Base-by-base conservation (phyloP, 768 basidiomycete species). In the Gloeopeniophorella convolvens region DNA sequence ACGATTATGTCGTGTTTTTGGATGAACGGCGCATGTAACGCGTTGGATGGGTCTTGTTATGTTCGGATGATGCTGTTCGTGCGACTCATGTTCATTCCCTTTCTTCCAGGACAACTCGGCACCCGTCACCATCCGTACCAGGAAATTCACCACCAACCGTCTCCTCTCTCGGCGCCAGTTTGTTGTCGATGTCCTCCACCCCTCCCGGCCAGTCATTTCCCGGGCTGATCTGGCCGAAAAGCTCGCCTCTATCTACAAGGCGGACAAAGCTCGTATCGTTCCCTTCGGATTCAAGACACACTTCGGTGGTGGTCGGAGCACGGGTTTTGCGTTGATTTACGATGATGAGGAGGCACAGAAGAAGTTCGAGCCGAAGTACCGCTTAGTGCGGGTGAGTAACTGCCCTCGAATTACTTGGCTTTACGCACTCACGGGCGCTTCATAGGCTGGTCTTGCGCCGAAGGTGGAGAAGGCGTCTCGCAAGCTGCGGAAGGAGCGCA, bases 81-180 rank as follows among this genome's bases (percentile, higher is more conserved):
- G 36, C 41, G 50, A 53, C 59, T 57, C 42, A 61, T 35, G 41
- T 30, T 55, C 27, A 35, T 48, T 7, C 56, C 48, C 10, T 41
- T 54, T 58, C 49, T 58, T 65, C 18, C 61, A 89, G 87, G 79
- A 86, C 73, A 88, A 88, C 68, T 74, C 68, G 67, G 75, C 89
- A 68, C 84, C 94, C 53, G 78, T 99, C 61, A 99, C 96, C 60
- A 79, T 99, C 68, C 90, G 96, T 64, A 96, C 96, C 48, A 89
- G 94, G 70, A 97, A 99, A 78, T 98, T 98, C 77, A 89, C 97
- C 72, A 96, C 94, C 67, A 99, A 99, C 81, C 91, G 93, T 54
- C 87, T 99, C 59, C 76, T 99, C 43, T 83, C 89, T 61, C 89
- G 96, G 62, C 89, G 90, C 65, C 96, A 98, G 78, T 94, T 98